phyloP scores from a whole-genome alignment of 2,329 filamentous ascomycete genomes.

The Neoscytalidium dimidiatum region DNA sequence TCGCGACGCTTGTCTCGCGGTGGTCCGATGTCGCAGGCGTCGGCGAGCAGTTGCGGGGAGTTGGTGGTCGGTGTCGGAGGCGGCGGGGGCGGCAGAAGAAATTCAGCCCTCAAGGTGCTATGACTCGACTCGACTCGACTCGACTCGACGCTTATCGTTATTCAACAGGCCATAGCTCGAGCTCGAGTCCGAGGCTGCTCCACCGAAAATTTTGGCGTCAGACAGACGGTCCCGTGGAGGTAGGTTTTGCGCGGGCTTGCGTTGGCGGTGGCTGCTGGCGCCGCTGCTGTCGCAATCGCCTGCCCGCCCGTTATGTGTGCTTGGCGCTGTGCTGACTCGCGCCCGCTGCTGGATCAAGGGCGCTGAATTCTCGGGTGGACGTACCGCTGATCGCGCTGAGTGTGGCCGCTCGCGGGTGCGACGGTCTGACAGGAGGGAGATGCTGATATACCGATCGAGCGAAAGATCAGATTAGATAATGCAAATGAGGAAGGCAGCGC shows the following conservation, averaged over 20 bases:
- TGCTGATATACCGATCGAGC: conserved; percentile 11
- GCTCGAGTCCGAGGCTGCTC: conserved; percentile 3
- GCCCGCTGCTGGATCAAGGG: background rate
- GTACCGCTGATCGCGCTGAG: background rate
- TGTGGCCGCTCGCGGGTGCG: background rate
- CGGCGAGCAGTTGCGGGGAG: conserved; percentile 11
- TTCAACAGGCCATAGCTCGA: conserved; percentile 15
- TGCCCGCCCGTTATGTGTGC: too few species aligned
- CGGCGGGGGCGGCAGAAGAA: conserved; percentile 17
- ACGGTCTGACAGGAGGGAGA: conserved; percentile 2
- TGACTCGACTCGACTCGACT: too few species aligned
- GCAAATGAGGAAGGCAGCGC: background rate
- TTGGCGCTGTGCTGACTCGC: background rate
- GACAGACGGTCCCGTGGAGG: background rate
- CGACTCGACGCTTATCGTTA: conserved; percentile 15
- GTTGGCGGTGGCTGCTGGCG: background rate
- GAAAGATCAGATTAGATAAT: conserved; percentile 18
- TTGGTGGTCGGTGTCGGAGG: conserved; percentile 13
- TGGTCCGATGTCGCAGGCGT: conserved; percentile 11
- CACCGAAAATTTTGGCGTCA: conserved; percentile 7
- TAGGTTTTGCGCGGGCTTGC: background rate
- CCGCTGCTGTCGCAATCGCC: conserved; percentile 1
- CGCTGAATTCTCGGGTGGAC: background rate
- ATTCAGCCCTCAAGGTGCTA: conserved; percentile 18
- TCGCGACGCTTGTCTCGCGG: conserved; percentile 2